Percentiles rank a stretch among this genome's conserved stretches.
Conservation (phyloP, 768 basidiomycete species). For the Suillus plorans region DNA sequence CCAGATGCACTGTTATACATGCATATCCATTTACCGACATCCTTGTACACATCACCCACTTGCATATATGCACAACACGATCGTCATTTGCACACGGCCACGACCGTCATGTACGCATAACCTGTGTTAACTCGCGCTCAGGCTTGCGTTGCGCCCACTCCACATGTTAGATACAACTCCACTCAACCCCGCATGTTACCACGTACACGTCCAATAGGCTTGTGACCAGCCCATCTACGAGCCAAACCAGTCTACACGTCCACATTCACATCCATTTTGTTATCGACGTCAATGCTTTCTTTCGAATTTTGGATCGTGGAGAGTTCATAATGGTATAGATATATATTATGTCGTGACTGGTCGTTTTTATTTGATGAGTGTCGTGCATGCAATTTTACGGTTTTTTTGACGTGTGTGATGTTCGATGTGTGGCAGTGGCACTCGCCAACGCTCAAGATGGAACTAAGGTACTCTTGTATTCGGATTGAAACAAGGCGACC, state of each 20-base stretch:
- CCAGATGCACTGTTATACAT: background rate
- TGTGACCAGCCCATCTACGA: background rate
- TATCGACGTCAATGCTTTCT: background rate
- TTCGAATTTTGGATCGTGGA: background rate
- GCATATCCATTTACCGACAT: background rate
- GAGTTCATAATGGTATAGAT: slow-evolving; percentile 2
- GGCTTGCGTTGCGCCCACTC: background rate
- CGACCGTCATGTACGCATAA: background rate
- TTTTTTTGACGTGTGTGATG: background rate
- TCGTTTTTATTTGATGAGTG: background rate
- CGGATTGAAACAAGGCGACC: too few species aligned
- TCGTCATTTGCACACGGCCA: background rate
- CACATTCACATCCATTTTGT: background rate
- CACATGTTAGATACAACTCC: background rate
- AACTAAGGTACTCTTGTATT: too few species aligned
- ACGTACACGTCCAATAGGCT: background rate
- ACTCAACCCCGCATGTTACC: background rate
- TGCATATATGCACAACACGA: background rate
- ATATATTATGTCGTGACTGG: background rate
- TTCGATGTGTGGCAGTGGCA: background rate
- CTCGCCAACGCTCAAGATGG: too few species aligned
- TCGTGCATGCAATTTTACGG: background rate
- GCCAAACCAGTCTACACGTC: background rate
- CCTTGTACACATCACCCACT: background rate
- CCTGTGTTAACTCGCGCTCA: background rate